Evolutionary conservation across 1,284 basidiomycete species (phyloP).

Genomic region (Rhodofomes roseus): DNA sequence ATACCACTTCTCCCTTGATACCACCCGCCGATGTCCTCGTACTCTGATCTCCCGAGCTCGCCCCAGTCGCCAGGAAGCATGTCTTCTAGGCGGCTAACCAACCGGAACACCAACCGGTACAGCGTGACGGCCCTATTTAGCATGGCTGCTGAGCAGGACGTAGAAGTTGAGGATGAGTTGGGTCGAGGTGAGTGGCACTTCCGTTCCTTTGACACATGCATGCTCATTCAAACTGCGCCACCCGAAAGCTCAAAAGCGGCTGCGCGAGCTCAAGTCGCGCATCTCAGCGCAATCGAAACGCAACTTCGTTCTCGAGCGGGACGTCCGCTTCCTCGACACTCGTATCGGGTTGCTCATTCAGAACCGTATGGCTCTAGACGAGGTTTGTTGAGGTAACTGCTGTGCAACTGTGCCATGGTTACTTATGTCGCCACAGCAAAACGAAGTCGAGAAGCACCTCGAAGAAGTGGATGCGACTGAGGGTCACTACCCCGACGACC

Average conservation of each 20-base stretch:
- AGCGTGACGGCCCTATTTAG: slow-evolving; percentile 95
- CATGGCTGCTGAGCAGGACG: slow-evolving; percentile 98
- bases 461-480: slow-evolving; percentile 93
- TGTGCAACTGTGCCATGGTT: slow-evolving; percentile 4
- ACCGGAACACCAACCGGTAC: slow-evolving; percentile 95
- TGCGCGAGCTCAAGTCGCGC: slow-evolving; percentile 94
- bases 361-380: slow-evolving; percentile 95
- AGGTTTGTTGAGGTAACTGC: slow-evolving; percentile 50
- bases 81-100: slow-evolving; percentile 72
- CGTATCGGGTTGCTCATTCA: slow-evolving; percentile 97
- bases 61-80: slow-evolving; percentile 54
- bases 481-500: slow-evolving; percentile 90
- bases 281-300: slow-evolving; percentile 99
- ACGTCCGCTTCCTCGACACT: slow-evolving; percentile 97
- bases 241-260: slow-evolving; percentile 83
- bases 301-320: slow-evolving; percentile 97
- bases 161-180: slow-evolving; percentile 97
- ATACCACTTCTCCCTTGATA: slow-evolving; percentile 8
- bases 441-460: slow-evolving; percentile 90
- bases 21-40: slow-evolving; percentile 33
- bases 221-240: neutral
- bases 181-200: slow-evolving; percentile 72
- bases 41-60: slow-evolving; percentile 48
- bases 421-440: slow-evolving; percentile 53
- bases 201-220: neutral